Evolutionary conservation across 2,329 filamentous ascomycete genomes (phyloP), one percentile per base, ranked within the genome.

Genomic region (Macrophomina phaseolina): DNA sequence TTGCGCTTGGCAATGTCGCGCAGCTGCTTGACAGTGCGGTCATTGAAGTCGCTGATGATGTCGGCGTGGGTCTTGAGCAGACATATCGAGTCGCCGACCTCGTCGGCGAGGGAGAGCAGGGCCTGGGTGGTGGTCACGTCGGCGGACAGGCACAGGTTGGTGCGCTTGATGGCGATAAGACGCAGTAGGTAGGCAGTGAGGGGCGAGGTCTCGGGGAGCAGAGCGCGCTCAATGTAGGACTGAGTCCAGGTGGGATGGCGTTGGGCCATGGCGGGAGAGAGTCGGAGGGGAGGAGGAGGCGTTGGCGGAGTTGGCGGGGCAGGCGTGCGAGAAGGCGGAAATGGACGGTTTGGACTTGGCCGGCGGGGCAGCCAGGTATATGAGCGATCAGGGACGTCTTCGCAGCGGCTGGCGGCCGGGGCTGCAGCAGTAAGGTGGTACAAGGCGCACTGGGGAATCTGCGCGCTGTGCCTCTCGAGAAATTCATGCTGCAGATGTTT

Each of bases 61-160:
- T 89, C 87, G 65, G 85, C 86, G 72, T 88, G 86, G 4, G 87
- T 85, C 75, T 88, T 87, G 65, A 89, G 79, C 34, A 89, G 76
- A 70, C 85, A 87, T 67, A 89, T 88, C 68, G 84, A 82, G 70
- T 88, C 86, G 67, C 87, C 87, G 16, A 88, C 81, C 42, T 87
- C 82, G 69, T 86, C 83, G 36, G 86, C 86, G 9, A 89, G 77
- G 51, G 80, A 79, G 18, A 89, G 75, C 18, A 89, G 81, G 70
- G 85, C 81, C 62, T 82, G 81, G 11, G 86, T 85, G 56, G 82
- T 87, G 58, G 82, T 83, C 68, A 89, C 84, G 69, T 86, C 85
- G 66, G 86, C 85, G 28, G 86, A 87, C 14, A 86, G 80, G 69
- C 84, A 85, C 42, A 85, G 78, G 68, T 85, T 85, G 3, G 82